Percentiles rank a stretch among this genome's conserved stretches.
Conservation (phyloP, 345 rosid species). For the Firmiana major region DNA sequence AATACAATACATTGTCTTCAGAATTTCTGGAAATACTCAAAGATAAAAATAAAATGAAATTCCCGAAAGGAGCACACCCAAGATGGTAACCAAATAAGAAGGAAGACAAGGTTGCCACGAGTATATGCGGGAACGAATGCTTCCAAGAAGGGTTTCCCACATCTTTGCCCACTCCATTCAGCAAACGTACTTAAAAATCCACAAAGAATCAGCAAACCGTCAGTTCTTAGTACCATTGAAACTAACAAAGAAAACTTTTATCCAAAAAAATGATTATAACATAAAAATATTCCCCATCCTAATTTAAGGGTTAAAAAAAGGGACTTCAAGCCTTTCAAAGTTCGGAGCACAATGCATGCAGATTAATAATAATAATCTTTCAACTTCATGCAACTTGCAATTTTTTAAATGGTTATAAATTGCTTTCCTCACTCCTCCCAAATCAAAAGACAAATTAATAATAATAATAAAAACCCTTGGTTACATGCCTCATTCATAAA, state of each 20-base stretch:
- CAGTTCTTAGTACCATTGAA: neutral
- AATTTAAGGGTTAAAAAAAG: neutral
- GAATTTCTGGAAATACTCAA: neutral
- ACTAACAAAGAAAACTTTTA: neutral
- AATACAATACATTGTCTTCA: slow-evolving; percentile 6
- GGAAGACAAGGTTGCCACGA: slow-evolving; percentile 71
- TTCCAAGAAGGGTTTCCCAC: slow-evolving; percentile 74
- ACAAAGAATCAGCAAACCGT: slow-evolving; percentile 24
- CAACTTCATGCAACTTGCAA: neutral
- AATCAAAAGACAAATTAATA: neutral
- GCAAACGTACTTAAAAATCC: slow-evolving; percentile 40
- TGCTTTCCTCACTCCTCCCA: neutral
- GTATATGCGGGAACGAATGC: slow-evolving; percentile 70
- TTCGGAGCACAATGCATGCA: neutral
- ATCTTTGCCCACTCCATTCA: slow-evolving; percentile 54
- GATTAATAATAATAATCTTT: neutral
- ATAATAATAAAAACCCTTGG: neutral
- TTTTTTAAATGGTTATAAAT: neutral
- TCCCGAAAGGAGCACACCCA: slow-evolving; percentile 45
- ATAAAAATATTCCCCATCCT: neutral
- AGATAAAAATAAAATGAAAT: neutral
- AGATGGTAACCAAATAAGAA: slow-evolving; percentile 89
- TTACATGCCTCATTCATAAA: neutral
- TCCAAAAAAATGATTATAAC: neutral
- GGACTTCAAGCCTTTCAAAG: neutral